Evolutionary conservation across 1,284 basidiomycete species (phyloP).

Genomic region (Leccinum colubrinum): DNA sequence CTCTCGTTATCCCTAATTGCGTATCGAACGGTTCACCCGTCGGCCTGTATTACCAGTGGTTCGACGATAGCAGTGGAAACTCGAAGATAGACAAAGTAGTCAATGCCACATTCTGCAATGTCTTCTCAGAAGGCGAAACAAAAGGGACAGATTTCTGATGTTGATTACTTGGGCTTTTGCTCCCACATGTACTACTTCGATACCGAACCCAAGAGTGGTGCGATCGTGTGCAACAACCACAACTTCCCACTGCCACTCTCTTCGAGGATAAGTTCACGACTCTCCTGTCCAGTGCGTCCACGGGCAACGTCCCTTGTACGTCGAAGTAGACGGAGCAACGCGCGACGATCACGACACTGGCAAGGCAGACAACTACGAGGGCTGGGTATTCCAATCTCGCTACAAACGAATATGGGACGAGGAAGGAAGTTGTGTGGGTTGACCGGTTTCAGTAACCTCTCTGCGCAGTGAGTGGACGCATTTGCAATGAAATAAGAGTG

Average conservation of each 20-base stretch:
- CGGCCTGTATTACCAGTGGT: background rate
- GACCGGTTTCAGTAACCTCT: background rate
- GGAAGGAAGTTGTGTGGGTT: background rate
- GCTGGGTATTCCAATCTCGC: background rate
- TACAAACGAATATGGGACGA: background rate
- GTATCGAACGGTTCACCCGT: background rate
- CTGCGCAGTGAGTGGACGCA: background rate
- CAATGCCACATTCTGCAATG: background rate
- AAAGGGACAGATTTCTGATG: too few relatives aligned
- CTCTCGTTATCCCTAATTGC: background rate
- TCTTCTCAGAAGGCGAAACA: too few relatives aligned
- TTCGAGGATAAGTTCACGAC: background rate
- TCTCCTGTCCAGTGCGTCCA: background rate
- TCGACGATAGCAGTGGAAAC: background rate
- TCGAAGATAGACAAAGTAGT: background rate
- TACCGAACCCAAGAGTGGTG: background rate
- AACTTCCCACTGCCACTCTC: background rate
- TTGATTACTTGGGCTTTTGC: too few relatives aligned
- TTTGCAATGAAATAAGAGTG: too few relatives aligned
- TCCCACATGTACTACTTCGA: background rate
- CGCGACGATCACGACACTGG: too few relatives aligned
- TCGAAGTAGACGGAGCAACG: too few relatives aligned
- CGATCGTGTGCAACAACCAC: background rate
- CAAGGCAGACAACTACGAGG: background rate
- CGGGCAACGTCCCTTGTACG: background rate